Evolutionary conservation across 441 rosid genomes (phyloP), one percentile per base, ranked within the genome.

Genomic region (Euphorbia schlechtendalii): DNA sequence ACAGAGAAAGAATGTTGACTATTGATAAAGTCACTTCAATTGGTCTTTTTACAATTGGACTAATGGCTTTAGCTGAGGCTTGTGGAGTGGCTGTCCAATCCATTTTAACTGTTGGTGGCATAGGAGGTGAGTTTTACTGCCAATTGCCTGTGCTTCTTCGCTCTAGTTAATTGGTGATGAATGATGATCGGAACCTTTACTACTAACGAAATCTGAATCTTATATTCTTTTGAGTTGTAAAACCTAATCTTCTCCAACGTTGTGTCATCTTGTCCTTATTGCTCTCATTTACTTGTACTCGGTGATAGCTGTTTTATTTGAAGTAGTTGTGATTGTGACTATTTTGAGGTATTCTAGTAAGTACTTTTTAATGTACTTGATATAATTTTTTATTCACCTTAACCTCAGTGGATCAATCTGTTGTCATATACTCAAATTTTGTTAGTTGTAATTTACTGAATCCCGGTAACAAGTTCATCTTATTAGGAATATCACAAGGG

Each of bases 1-100:
- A 90, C 55, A 76, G 76, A 62, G 97, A 86, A 60, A 92, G 76
- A 78, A 56, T 88, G 72, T 61, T 85, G 67, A 81, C 98, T 0
- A 67, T 92, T 17, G 98, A 92, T 79, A 88, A 71, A 75, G 63
- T 90, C 30, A 84, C 97, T 51, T 92, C 98, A 2, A 76, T 90
- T 78, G 97, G 92, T 63, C 79, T 92, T 43, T 86, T 88, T 79
- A 80, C 74, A 52, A 72, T 90, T 63, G 96, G 96, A 43, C 56
- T 78, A 57, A 88, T 90, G 94, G 91, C 97, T 70, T 80, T 85
- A 20, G 92, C 98, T 36, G 97, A 92, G 82, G 95, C 98, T 4
- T 88, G 89, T 78, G 97, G 97, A 27, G 89, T 92, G 67, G 94
- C 98, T 77, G 92, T 90, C 75, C 98, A 88, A 59, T 92, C 96